These are phyloP conservation scores for Vaccinium darrowii DNA, from an alignment of 148 eudicot genomes.

Conservation along the genomic window DNA sequence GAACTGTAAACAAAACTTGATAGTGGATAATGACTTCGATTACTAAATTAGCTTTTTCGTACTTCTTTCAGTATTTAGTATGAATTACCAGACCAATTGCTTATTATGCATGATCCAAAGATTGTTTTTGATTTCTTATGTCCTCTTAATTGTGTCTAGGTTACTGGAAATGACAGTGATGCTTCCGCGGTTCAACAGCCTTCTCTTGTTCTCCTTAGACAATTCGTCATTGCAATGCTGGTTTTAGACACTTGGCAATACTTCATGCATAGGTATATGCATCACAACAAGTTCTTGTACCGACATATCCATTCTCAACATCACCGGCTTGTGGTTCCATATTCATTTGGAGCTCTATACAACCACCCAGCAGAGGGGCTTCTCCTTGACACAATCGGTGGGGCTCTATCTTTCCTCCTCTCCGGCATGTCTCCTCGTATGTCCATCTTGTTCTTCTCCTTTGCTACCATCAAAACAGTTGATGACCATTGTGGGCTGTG, in stretches of 20 bases:
- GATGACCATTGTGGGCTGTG: constrained; percentile 92
- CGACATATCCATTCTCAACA: constrained; percentile 83
- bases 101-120: background rate
- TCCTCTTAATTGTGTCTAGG: constrained; percentile 36
- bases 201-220: constrained; percentile 49
- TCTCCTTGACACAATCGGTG: constrained; percentile 66
- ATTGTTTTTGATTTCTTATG: constrained; percentile 17
- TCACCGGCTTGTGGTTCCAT: constrained; percentile 83
- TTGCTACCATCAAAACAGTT: constrained; percentile 85
- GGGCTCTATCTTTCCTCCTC: constrained; percentile 60
- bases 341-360: constrained; percentile 79
- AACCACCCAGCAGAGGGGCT: constrained; percentile 81
- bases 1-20: background rate
- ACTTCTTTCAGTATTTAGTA: background rate
- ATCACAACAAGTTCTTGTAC: constrained; percentile 77
- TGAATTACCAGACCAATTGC: background rate
- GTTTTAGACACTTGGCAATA: constrained; percentile 93
- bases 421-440: constrained; percentile 81
- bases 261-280: constrained; percentile 92
- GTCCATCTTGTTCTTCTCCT: constrained; percentile 80
- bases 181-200: constrained; percentile 25
- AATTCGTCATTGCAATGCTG: constrained; percentile 65
- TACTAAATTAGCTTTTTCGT: background rate
- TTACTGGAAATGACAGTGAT: constrained; percentile 52
- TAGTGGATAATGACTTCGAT: background rate